Base-by-base conservation (phyloP, 805 yeast species). In the Tetrapisispora pingtungensis region DNA sequence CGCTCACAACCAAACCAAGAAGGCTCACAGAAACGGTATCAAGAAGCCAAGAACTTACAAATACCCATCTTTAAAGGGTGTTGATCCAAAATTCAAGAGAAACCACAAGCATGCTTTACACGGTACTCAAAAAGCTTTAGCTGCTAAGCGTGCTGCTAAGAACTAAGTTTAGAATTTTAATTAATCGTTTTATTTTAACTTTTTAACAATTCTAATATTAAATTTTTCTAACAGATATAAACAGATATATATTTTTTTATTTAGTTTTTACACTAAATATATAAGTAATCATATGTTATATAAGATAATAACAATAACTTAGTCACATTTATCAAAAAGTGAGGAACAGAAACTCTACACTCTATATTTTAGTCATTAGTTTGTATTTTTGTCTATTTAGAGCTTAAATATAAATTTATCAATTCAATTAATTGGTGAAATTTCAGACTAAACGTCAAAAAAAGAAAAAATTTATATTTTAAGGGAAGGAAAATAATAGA, bases 1-100 rank as follows among this genome's bases (percentile, higher is more conserved):
- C 76, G 89, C 88, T 77, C 98, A 93, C 78, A 93, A 93, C 94
- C 97, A 90, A 78, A 85, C 84, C 88, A 84, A 75, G 73, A 93
- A 93, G 94, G 97, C 97, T 69, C 98, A 93, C 97, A 89, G 83
- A 72, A 93, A 93, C 84, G 98, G 98, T 79, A 90, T 93, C 80
- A 90, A 90, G 85, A 93, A 90, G 89, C 96, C 97, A 66, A 85
- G 80, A 82, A 83, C 96, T 69, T 75, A 80, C 95, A 89, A 86
- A 80, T 88, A 90, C 82, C 96, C 96, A 62, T 89, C 97, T 59
- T 80, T 87, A 75, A 90, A 86, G 78, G 95, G 95, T 80, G 97
- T 90, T 72, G 97, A 93, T 75, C 81, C 98, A 71, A 93, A 93
- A 84, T 93, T 93, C 95, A 81, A 81, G 71, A 84, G 97, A 78